Percentiles rank a stretch among this genome's conserved stretches.
phyloP scores from a whole-genome alignment of 495 filamentous ascomycete species.

The Astrocystis sublimbata region DNA sequence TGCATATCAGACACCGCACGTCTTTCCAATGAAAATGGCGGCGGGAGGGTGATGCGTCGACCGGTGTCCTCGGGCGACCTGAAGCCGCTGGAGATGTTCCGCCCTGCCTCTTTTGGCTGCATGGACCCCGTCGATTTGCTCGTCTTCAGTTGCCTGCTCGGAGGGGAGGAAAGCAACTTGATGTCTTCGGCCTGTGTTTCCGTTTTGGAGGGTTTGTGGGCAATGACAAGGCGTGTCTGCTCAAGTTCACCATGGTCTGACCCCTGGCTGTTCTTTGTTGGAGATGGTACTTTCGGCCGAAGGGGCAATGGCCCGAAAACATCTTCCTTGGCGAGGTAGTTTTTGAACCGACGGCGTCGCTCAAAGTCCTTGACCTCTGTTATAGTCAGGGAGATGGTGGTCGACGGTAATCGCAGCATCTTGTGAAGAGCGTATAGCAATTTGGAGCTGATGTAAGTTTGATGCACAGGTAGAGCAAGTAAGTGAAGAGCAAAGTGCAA shows the following conservation, averaged over 20 bases:
- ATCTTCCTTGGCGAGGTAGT: slow-evolving; percentile 34
- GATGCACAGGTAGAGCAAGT: neutral
- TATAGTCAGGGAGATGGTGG: slow-evolving; percentile 53
- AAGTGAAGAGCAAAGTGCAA: neutral
- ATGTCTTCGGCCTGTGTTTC: slow-evolving; percentile 18
- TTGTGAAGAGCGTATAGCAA: slow-evolving; percentile 15
- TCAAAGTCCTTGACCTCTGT: slow-evolving; percentile 55
- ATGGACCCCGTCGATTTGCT: slow-evolving; percentile 15
- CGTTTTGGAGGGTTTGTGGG: slow-evolving; percentile 6
- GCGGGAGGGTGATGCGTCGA: slow-evolving; percentile 38
- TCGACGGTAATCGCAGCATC: slow-evolving; percentile 60
- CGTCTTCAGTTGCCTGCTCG: slow-evolving; percentile 20
- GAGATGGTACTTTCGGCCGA: slow-evolving; percentile 15
- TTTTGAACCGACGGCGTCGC: slow-evolving; percentile 41
- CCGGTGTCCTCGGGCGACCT: slow-evolving; percentile 21
- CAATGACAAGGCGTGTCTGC: slow-evolving; percentile 3
- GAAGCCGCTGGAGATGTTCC: slow-evolving; percentile 8
- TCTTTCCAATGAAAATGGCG: slow-evolving; percentile 44
- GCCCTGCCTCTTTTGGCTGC: slow-evolving; percentile 18
- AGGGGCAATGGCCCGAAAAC: slow-evolving; percentile 22
- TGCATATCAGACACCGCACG: slow-evolving; percentile 53
- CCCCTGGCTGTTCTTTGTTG: slow-evolving; percentile 13
- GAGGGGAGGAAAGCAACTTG: slow-evolving; percentile 18
- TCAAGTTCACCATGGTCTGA: slow-evolving; percentile 16
- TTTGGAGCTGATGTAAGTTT: neutral